phyloP scores from a whole-genome alignment of 1,139 yeast species.

The Petasospora rhodanensis region DNA sequence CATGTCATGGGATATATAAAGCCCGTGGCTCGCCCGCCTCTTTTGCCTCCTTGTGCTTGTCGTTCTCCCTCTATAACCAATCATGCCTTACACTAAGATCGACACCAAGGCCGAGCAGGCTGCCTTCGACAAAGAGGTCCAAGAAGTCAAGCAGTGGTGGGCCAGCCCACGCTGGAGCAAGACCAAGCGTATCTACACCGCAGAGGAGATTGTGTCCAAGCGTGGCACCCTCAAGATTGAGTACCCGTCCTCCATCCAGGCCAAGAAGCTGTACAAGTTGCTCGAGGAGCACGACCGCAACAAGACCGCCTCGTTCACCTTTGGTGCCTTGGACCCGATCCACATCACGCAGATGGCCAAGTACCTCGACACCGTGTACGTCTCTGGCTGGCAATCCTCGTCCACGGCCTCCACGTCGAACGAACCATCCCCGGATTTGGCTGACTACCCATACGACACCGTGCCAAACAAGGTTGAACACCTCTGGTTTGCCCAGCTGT shows the following conservation, averaged over 20 bases:
- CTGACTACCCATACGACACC: conserved; percentile 97
- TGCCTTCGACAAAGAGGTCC: conserved; percentile 63
- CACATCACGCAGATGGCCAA: conserved; percentile 97
- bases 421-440: conserved; percentile 97
- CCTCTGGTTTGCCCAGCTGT: conserved; percentile 91
- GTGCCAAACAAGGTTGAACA: conserved; percentile 98
- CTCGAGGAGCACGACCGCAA: conserved; percentile 69
- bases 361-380: conserved; percentile 87
- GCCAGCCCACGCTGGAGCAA: conserved; percentile 82
- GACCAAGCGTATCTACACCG: conserved; percentile 83
- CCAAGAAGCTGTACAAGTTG: conserved; percentile 72
- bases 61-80: conserved; percentile 1
- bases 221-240: conserved; percentile 69
- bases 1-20: conserved; percentile 4
- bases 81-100: conserved; percentile 14
- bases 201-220: conserved; percentile 86
- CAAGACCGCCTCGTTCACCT: conserved; percentile 80
- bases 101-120: conserved; percentile 25
- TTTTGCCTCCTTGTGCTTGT: neutral
- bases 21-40: neutral
- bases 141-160: conserved; percentile 87
- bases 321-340: conserved; percentile 95
- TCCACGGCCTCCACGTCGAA: conserved; percentile 96
- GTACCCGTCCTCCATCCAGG: conserved; percentile 77
- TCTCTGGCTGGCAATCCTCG: conserved; percentile 98